Evolutionary conservation across 306 rosid species (phyloP), one percentile per base, ranked within the genome.

Genomic region (Pyrus bretschneideri): DNA sequence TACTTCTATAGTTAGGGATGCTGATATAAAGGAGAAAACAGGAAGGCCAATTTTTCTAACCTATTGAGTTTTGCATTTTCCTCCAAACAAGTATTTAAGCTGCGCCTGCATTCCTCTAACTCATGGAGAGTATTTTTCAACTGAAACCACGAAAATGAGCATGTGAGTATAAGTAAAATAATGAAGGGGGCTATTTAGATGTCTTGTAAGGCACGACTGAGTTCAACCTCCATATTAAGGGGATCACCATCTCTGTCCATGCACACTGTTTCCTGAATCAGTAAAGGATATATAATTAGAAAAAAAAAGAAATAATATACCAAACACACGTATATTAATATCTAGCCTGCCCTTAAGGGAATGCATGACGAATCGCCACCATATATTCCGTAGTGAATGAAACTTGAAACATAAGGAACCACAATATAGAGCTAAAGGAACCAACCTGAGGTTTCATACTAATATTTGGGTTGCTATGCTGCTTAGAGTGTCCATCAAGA

Each of bases 41-140:
- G 19, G 21, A 73, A 51, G 70, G 75, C 33, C 42, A 64, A 76
- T 75, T 71, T 23, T 22, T 45, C 84, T 82, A 69, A 92, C 99
- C 96, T 79, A 52, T 79, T 86, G 83, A 92, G 99, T 82, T 84
- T 95, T 72, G 84, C 87, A 87, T 95, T 95, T 76, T 95, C 99
- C 78, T 88, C 90, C 78, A 90, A 83, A 88, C 99, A 95, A 88
- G 83, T 80, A 29, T 85, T 83, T 80, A 95, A 88, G 84, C 83
- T 89, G 70, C 51, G 74, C 81, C 91, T 89, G 86, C 96, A 92
- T 80, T 88, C 90, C 76, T 88, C 91, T 72, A 92, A 84, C 83
- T 92, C 91, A 11, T 75, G 75, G 64, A 67, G 89, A 71, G 93
- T 80, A 51, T 82, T 83, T 74, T 74, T 83, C 77, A 89, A 84